Percentiles rank a stretch among this genome's conserved stretches.
Evolutionary conservation across 768 basidiomycete species (phyloP).

Genomic region (Antrodiella citrinella): DNA sequence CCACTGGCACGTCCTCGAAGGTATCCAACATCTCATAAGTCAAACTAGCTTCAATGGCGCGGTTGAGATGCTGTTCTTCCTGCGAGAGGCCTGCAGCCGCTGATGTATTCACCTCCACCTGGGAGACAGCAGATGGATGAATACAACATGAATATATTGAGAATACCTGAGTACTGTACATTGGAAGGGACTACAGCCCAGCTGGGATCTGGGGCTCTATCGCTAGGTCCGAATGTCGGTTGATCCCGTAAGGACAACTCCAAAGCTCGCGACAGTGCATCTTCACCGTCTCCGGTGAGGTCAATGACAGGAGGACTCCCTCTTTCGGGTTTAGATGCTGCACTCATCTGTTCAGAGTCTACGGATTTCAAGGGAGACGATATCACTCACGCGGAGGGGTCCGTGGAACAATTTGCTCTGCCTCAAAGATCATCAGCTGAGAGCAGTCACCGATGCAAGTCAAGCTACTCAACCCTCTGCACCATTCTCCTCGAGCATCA

Average conservation of each 20-base stretch:
- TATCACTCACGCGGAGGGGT: constrained; percentile 20
- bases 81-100: constrained; percentile 26
- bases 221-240: constrained; percentile 48
- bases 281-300: constrained; percentile 53
- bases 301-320: constrained; percentile 34
- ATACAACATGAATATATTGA: constrained; percentile 6
- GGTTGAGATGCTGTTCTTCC: constrained; percentile 57
- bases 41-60: constrained; percentile 66
- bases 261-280: constrained; percentile 39
- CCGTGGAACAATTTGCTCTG: constrained; percentile 11
- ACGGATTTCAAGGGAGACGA: background rate
- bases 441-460: too few species aligned
- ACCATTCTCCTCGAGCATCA: constrained; percentile 24
- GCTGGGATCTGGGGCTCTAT: constrained; percentile 52
- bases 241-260: constrained; percentile 42
- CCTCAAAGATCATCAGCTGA: too few species aligned
- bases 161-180: constrained; percentile 29
- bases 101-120: constrained; percentile 17
- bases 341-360: background rate
- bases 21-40: constrained; percentile 36
- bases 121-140: background rate
- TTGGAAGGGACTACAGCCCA: constrained; percentile 69
- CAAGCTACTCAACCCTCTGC: too few species aligned
- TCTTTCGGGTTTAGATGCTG: constrained; percentile 25
- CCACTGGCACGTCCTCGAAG: constrained; percentile 42